A percentile compares a stretch with the other conserved stretches of the same genome.
Evolutionary conservation across 192 early-diverging fungal species (phyloP).

Genomic region (Entrophospora sp.): DNA sequence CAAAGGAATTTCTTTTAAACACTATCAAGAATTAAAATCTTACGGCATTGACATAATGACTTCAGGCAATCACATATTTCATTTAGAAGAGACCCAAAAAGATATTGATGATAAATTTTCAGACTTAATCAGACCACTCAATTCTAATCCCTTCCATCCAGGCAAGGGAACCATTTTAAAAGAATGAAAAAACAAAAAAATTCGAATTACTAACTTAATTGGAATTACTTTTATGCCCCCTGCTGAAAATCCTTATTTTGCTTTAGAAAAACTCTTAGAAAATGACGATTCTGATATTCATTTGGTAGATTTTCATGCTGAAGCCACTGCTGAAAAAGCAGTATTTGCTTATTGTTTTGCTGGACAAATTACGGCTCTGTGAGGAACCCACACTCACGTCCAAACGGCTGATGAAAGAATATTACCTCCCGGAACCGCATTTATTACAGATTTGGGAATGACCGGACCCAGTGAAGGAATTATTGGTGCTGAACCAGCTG

Average conservation of each 20-base stretch:
- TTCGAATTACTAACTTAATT: constrained; percentile 6
- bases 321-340: too few relatives aligned
- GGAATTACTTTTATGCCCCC: constrained; percentile 1
- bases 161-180: neutral
- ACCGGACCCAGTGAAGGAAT: too few relatives aligned
- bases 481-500: too few relatives aligned
- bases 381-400: too few relatives aligned
- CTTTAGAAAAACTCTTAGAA: constrained; percentile 8
- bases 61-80: constrained; percentile 11
- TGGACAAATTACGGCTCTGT: too few relatives aligned
- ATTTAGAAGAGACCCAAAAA: constrained; percentile 7
- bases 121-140: constrained; percentile 3
- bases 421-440: too few relatives aligned
- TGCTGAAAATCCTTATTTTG: constrained; percentile 7
- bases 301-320: too few relatives aligned
- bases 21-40: constrained; percentile 6
- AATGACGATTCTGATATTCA: too few relatives aligned
- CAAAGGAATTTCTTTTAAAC: constrained; percentile 7
- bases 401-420: too few relatives aligned
- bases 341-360: too few relatives aligned
- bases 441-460: too few relatives aligned
- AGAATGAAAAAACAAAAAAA: neutral
- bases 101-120: neutral
- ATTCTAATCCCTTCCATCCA: constrained; percentile 10
- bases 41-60: constrained; percentile 1